These are phyloP conservation scores for Phyllosticta citribraziliensis DNA, from an alignment of 2,329 filamentous ascomycete species.

Conservation along the genomic window DNA sequence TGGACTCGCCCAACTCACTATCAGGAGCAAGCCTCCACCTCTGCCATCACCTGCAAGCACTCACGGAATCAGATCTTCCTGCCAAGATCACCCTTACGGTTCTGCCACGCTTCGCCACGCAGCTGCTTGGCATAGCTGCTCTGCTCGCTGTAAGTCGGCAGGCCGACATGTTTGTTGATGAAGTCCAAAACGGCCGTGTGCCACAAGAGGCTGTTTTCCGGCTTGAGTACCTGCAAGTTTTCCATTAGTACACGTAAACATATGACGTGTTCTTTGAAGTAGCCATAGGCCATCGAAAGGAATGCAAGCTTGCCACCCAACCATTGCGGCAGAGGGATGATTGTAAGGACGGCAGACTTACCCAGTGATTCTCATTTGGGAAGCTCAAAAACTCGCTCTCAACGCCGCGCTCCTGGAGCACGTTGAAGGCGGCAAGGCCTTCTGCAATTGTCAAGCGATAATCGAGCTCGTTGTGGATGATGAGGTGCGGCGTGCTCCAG, in stretches of 20 bases:
- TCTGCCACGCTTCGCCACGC: slow-evolving; percentile 2
- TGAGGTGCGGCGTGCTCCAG: slow-evolving; percentile 80
- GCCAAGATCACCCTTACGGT: slow-evolving; percentile 5
- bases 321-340: too few species aligned
- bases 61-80: slow-evolving; percentile 1
- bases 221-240: slow-evolving; percentile 47
- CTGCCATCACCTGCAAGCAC: not conserved
- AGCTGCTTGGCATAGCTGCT: slow-evolving; percentile 12
- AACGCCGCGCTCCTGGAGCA: slow-evolving; percentile 64
- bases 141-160: slow-evolving; percentile 32
- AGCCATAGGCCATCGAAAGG: slow-evolving; percentile 26
- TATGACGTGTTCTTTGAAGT: too few species aligned
- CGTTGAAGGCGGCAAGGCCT: slow-evolving; percentile 76
- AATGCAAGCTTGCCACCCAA: too few species aligned
- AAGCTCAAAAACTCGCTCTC: slow-evolving; percentile 73
- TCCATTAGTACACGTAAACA: too few species aligned
- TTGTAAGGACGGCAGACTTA: too few species aligned
- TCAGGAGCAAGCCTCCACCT: not conserved
- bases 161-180: slow-evolving; percentile 51
- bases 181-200: slow-evolving; percentile 75
- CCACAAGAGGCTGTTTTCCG: slow-evolving; percentile 86
- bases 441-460: slow-evolving; percentile 81
- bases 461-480: slow-evolving; percentile 85
- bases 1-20: too few species aligned
- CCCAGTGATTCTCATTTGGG: slow-evolving; percentile 73